phyloP scores from a whole-genome alignment of 352 stramenopile genomes.

The Globisporangium heterothallicum region DNA sequence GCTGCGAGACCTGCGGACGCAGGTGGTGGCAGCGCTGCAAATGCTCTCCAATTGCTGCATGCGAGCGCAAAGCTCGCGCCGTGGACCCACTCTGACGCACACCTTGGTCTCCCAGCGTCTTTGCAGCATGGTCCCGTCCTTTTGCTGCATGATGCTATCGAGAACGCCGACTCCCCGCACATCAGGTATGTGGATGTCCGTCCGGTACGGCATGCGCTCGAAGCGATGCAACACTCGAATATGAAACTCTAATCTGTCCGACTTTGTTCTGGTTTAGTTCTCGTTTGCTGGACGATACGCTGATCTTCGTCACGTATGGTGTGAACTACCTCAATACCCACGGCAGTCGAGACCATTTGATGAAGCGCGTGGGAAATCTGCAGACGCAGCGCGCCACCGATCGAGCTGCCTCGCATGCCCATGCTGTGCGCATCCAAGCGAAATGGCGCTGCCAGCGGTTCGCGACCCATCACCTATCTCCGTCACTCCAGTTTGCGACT shows the following conservation, averaged over 20 bases:
- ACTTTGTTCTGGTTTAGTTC: conserved; percentile 11
- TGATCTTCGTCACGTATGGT: conserved; percentile 46
- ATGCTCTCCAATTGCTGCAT: conserved; percentile 22
- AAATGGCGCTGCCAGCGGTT: conserved; percentile 45
- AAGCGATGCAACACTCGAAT: no score
- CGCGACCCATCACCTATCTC: conserved; percentile 34
- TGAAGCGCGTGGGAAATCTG: conserved; percentile 11
- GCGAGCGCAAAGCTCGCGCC: conserved; percentile 16
- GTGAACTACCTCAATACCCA: conserved; percentile 26
- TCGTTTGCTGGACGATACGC: conserved; percentile 33
- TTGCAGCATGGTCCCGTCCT: conserved; percentile 27
- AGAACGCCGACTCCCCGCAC: conserved; percentile 30
- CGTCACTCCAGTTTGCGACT: conserved; percentile 31
- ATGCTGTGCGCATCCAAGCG: conserved; percentile 24
- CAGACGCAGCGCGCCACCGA: conserved; percentile 13
- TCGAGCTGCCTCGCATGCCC: conserved; percentile 12
- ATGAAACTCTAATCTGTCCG: background rate
- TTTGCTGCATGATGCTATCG: conserved; percentile 20
- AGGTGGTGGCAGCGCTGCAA: background rate
- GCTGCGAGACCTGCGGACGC: background rate
- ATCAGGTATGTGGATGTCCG: conserved; percentile 20
- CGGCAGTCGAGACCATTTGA: conserved; percentile 8
- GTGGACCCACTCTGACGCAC: conserved; percentile 18
- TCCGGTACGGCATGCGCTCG: no score
- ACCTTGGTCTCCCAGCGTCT: conserved; percentile 19